phyloP scores from a whole-genome alignment of 148 eudicot genomes.

The Gaultheria prostrata region DNA sequence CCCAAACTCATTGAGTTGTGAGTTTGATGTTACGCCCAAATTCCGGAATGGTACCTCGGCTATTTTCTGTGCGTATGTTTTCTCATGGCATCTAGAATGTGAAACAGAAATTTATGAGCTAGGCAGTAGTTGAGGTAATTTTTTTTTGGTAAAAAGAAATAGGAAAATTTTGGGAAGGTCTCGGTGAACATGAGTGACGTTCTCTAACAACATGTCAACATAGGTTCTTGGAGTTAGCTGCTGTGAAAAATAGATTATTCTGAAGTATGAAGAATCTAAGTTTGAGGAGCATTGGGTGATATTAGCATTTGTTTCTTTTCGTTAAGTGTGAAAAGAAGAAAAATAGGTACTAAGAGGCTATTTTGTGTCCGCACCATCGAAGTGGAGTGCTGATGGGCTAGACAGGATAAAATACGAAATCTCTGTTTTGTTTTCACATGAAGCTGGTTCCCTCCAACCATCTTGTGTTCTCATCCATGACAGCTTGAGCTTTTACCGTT shows the following conservation, averaged over 20 bases:
- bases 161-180: background rate
- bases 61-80: background rate
- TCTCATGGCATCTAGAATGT: background rate
- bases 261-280: background rate
- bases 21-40: background rate
- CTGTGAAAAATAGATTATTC: background rate
- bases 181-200: background rate
- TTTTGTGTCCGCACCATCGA: background rate
- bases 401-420: background rate
- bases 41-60: background rate
- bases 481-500: background rate
- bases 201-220: background rate
- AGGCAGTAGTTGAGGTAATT: background rate
- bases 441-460: background rate
- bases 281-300: conserved; percentile 7
- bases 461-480: background rate
- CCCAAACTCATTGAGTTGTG: background rate
- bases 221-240: background rate
- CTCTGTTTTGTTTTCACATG: background rate
- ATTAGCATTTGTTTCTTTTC: background rate
- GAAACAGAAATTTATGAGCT: background rate
- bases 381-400: background rate
- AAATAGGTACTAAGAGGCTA: background rate
- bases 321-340: background rate
- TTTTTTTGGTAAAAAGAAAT: background rate